Percentiles rank a stretch among this genome's conserved stretches.
These are phyloP conservation scores for Calocybe cyanea DNA, from an alignment of 768 basidiomycete species.

Conservation along the genomic window DNA sequence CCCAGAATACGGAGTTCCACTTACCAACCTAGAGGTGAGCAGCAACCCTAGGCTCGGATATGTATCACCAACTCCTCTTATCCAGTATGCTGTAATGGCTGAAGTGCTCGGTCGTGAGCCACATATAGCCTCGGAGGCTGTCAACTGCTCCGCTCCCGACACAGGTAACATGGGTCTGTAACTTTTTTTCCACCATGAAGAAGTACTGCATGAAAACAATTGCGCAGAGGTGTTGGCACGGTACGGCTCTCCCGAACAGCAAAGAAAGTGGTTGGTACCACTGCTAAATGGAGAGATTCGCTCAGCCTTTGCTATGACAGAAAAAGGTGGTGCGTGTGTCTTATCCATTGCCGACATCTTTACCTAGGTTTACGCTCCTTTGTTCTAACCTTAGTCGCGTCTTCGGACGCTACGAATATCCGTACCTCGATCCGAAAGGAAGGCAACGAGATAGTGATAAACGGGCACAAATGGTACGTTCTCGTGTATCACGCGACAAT, in stretches of 20 bases:
- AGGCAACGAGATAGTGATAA: conserved; percentile 87
- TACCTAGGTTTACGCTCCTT: too few species aligned
- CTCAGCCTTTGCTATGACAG: conserved; percentile 96
- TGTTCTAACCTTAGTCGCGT: conserved; percentile 65
- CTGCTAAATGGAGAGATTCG: conserved; percentile 91
- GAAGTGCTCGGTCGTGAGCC: conserved; percentile 86
- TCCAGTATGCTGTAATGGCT: conserved; percentile 95
- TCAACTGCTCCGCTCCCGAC: conserved; percentile 95
- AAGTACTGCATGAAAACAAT: conserved; percentile 6
- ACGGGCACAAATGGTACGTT: conserved; percentile 90
- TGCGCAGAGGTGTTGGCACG: conserved; percentile 88
- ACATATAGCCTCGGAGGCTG: conserved; percentile 77
- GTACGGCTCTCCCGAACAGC: conserved; percentile 89
- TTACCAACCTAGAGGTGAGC: conserved; percentile 88
- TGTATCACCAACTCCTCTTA: background rate
- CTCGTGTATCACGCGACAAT: too few species aligned
- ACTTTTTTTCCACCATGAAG: background rate
- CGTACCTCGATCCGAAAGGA: conserved; percentile 81
- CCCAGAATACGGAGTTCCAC: conserved; percentile 81
- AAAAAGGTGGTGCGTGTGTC: conserved; percentile 63
- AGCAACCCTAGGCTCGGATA: background rate
- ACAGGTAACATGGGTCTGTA: conserved; percentile 94
- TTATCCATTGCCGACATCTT: too few species aligned
- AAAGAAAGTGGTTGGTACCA: conserved; percentile 85
- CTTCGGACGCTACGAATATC: conserved; percentile 94